Percentiles rank a stretch among this genome's conserved stretches.
Conservation (phyloP, 768 basidiomycete species). For the Rhodosporidiobolus sp. region DNA sequence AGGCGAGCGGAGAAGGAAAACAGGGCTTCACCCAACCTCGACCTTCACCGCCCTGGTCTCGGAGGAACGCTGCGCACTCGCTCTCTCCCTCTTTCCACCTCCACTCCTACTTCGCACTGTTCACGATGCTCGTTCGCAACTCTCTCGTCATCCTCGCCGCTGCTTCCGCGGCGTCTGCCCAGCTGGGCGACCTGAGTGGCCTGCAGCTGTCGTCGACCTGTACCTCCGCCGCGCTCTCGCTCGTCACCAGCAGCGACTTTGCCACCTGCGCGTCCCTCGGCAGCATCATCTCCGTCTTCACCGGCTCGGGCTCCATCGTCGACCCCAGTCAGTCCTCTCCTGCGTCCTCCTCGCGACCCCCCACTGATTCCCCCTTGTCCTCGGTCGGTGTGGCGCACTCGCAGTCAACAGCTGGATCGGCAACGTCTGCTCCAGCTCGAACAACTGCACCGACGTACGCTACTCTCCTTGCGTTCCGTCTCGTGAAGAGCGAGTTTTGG, state of each 20-base stretch:
- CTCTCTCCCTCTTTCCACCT: not conserved
- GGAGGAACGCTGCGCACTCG: not conserved
- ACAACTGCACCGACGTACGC: not conserved
- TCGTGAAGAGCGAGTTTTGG: not conserved
- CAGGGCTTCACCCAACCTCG: too few species aligned
- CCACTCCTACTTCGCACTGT: not conserved
- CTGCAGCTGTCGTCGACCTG: conserved; percentile 1
- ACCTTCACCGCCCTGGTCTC: too few species aligned
- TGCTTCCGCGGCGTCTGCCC: not conserved
- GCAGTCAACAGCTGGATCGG: not conserved
- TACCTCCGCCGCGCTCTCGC: not conserved
- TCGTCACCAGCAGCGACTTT: conserved; percentile 6
- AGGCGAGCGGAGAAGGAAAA: too few species aligned
- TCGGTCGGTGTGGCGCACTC: not conserved
- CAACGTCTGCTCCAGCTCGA: not conserved
- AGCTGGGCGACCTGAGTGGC: not conserved
- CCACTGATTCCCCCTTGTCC: not conserved
- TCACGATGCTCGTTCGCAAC: conserved; percentile 2
- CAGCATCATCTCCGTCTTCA: conserved; percentile 5
- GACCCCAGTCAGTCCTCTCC: not conserved
- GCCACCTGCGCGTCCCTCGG: conserved; percentile 13
- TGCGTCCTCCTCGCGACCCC: not conserved
- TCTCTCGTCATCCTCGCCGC: not conserved
- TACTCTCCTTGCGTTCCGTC: not conserved
- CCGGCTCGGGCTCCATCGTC: not conserved